phyloP scores from a whole-genome alignment of 148 eudicot species.

The Limonium bicolor region DNA sequence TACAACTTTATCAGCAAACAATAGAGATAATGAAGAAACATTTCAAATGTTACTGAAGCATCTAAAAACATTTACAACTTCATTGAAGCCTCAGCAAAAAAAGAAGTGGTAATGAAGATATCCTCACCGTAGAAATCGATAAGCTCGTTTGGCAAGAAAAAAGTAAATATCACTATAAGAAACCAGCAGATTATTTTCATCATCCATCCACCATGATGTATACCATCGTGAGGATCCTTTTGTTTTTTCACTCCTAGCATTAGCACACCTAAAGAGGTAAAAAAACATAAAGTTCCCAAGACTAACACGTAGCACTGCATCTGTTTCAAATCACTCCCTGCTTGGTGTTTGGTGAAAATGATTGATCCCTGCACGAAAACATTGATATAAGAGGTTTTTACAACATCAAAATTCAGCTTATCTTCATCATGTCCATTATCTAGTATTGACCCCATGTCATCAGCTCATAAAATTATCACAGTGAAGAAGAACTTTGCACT shows the following conservation, averaged over 20 bases:
- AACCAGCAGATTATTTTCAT: constrained; percentile 89
- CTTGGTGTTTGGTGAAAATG: constrained; percentile 79
- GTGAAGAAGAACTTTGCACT: no score
- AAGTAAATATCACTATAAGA: constrained; percentile 66
- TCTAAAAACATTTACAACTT: no score
- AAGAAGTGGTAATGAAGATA: no score
- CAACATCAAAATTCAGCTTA: no score
- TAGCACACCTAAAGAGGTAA: constrained; percentile 51
- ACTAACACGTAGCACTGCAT: constrained; percentile 94
- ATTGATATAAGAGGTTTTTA: no score
- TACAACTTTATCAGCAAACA: no score
- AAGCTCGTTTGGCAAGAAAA: constrained; percentile 78
- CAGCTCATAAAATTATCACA: no score
- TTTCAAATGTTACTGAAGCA: no score
- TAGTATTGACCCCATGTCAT: no score
- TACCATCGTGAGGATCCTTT: constrained; percentile 82
- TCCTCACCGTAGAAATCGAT: constrained; percentile 78
- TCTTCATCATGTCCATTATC: no score
- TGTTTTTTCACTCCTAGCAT: constrained; percentile 90
- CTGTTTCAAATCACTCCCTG: constrained; percentile 95
- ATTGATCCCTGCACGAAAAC: constrained; percentile 89
- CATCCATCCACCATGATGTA: constrained; percentile 99
- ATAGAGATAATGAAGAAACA: no score
- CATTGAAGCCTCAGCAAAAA: no score
- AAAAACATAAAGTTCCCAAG: constrained; percentile 88